Evolutionary conservation across 495 filamentous ascomycete genomes (phyloP).

Genomic region (Platismatia glauca): DNA sequence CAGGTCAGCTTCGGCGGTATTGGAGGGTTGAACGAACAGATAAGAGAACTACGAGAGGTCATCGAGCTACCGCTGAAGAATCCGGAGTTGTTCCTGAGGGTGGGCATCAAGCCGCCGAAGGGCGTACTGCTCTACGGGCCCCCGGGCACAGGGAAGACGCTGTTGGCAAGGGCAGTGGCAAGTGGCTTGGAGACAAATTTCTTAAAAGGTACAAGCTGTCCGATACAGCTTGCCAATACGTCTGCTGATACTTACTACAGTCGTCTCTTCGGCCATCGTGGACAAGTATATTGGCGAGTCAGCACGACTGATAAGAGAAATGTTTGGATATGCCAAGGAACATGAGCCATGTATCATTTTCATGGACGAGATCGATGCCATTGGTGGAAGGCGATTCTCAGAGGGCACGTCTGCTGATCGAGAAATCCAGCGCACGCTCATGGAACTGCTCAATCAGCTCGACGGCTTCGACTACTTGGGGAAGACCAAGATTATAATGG

Average conservation of each 20-base stretch:
- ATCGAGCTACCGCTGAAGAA: slow-evolving; percentile 99
- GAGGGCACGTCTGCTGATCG: slow-evolving; percentile 97
- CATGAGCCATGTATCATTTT: slow-evolving; percentile 99
- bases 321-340: slow-evolving; percentile 99
- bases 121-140: slow-evolving; percentile 97
- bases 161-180: slow-evolving; percentile 90
- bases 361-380: slow-evolving; percentile 99
- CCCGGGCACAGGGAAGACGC: slow-evolving; percentile 93
- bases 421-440: slow-evolving; percentile 97
- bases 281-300: slow-evolving; percentile 99
- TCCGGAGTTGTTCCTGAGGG: slow-evolving; percentile 90
- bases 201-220: slow-evolving; percentile 63
- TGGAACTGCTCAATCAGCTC: slow-evolving; percentile 98
- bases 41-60: slow-evolving; percentile 93
- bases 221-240: neutral
- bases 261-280: slow-evolving; percentile 98
- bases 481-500: slow-evolving; percentile 99
- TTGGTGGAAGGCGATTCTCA: slow-evolving; percentile 94
- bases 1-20: slow-evolving; percentile 99
- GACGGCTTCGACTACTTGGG: slow-evolving; percentile 99
- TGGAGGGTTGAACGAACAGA: slow-evolving; percentile 97
- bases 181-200: slow-evolving; percentile 98
- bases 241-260: slow-evolving; percentile 38
- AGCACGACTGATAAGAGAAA: slow-evolving; percentile 92
- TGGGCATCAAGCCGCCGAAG: slow-evolving; percentile 98